These are phyloP conservation scores for Pichia sp. DNA, from an alignment of 1,139 yeast genomes.

Conservation along the genomic window DNA sequence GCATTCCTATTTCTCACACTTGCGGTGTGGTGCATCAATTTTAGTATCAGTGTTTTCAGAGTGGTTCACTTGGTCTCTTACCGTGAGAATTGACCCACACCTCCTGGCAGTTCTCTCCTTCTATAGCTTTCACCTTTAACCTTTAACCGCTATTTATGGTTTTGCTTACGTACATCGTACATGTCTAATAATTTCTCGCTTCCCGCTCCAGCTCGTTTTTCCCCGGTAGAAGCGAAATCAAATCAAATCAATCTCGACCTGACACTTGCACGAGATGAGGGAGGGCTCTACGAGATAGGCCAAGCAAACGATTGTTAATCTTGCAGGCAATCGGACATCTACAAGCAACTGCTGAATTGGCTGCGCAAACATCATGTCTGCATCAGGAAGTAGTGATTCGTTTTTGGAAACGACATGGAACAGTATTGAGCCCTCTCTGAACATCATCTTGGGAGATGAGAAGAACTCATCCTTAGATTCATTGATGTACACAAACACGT, in stretches of 20 bases:
- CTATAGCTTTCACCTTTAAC: too few relatives aligned
- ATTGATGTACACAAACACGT: slow-evolving; percentile 58
- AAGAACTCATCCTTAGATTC: slow-evolving; percentile 62
- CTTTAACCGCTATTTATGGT: too few relatives aligned
- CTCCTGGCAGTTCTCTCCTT: too few relatives aligned
- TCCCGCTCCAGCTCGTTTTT: too few relatives aligned
- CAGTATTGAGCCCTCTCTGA: slow-evolving; percentile 68
- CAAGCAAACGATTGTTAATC: not conserved
- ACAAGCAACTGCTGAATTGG: not conserved
- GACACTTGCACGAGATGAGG: too few relatives aligned
- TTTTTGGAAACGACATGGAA: slow-evolving; percentile 62
- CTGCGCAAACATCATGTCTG: too few relatives aligned
- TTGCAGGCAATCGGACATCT: not conserved
- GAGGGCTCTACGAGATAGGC: too few relatives aligned
- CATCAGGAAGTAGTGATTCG: slow-evolving; percentile 11
- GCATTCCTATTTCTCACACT: slow-evolving; percentile 71
- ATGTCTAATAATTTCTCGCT: too few relatives aligned
- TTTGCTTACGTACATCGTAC: too few relatives aligned
- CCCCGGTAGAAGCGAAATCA: too few relatives aligned
- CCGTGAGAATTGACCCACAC: too few relatives aligned
- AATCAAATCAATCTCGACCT: too few relatives aligned
- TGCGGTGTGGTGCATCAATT: slow-evolving; percentile 78
- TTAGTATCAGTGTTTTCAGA: slow-evolving; percentile 73
- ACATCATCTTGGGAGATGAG: slow-evolving; percentile 61
- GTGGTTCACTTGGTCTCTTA: slow-evolving; percentile 64